Evolutionary conservation across 176 grass and related monocot species (phyloP), one percentile per base, ranked within the genome.

Genomic region (Luzula sylvatica): DNA sequence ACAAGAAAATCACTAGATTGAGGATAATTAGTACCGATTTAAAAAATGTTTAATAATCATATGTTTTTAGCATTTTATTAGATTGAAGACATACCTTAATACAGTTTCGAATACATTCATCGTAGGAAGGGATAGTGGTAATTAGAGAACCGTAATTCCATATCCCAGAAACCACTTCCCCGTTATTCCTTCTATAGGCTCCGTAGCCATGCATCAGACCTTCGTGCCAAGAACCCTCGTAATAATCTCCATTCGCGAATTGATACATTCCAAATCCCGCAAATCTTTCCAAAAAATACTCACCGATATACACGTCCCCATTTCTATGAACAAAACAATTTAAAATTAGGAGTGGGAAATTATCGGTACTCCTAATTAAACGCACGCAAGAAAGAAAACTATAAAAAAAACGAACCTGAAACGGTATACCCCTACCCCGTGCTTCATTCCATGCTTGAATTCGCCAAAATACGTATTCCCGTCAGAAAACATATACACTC

Each of bases 151-250:
- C 82, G 0, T 58, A 64, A 47, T 68, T 65, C 82, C 81, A 82
- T 16, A 65, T 64, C 38, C 87, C 87, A 0, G 87, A 77, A 75
- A 50, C 54, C 55, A 46, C 65, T 38, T 75, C 65, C 5, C 70
- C 56, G 1, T 78, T 74, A 16, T 73, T 58, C 15, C 72, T 71
- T 0, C 55, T 75, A 67, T 78, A 86, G 56, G 82, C 67, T 15
- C 87, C 87, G 7, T 75, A 69, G 2, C 87, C 87, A 65, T 94
- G 69, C 65, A 79, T 86, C 65, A 72, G 73, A 68, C 77, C 70
- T 56, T 86, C 77, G 8, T 86, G 82, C 87, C 87, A 86, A 28
- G 87, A 86, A 27, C 81, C 87, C 26, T 86, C 77, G 39, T 82
- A 94, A 48, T 50, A 65, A 42, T 86, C 77, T 43, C 82, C 87